A percentile compares a stretch with the other conserved stretches of the same genome.
Evolutionary conservation across 2,329 filamentous ascomycete species (phyloP).

Genomic region (Sporothrix pallida): DNA sequence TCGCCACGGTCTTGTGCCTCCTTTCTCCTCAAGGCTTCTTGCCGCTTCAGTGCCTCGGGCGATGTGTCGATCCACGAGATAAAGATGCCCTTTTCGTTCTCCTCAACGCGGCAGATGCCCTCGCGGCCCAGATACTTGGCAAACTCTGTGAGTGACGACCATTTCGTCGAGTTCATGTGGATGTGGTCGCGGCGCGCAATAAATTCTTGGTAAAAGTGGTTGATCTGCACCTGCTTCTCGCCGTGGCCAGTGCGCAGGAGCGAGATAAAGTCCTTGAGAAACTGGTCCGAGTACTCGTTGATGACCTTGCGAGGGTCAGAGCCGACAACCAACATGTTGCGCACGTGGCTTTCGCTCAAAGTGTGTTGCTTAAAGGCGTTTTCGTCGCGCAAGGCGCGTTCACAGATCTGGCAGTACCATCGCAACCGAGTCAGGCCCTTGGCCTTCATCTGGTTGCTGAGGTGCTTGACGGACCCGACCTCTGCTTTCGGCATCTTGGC

Average conservation of each 20-base stretch:
- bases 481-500: conserved; percentile 83
- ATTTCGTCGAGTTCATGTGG: conserved; percentile 93
- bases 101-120: conserved; percentile 87
- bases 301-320: conserved; percentile 86
- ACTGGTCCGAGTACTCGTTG: conserved; percentile 79
- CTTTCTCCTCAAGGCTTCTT: conserved; percentile 81
- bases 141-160: conserved; percentile 87
- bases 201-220: conserved; percentile 94
- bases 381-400: conserved; percentile 74
- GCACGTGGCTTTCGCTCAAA: conserved; percentile 82
- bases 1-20: conserved; percentile 89
- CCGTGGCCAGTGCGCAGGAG: conserved; percentile 83
- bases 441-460: conserved; percentile 88
- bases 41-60: conserved; percentile 78
- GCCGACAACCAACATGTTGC: conserved; percentile 86
- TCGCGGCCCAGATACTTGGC: conserved; percentile 85
- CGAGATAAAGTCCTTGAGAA: conserved; percentile 77
- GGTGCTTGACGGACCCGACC: conserved; percentile 86
- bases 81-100: conserved; percentile 82
- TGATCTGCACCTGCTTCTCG: conserved; percentile 86
- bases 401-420: conserved; percentile 90
- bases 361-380: conserved; percentile 93
- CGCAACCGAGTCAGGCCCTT: conserved; percentile 71
- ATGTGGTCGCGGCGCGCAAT: conserved; percentile 80
- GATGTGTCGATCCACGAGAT: conserved; percentile 92